Conservation (phyloP, 2,329 filamentous ascomycete species). For the Colletotrichum spaethianum region DNA sequence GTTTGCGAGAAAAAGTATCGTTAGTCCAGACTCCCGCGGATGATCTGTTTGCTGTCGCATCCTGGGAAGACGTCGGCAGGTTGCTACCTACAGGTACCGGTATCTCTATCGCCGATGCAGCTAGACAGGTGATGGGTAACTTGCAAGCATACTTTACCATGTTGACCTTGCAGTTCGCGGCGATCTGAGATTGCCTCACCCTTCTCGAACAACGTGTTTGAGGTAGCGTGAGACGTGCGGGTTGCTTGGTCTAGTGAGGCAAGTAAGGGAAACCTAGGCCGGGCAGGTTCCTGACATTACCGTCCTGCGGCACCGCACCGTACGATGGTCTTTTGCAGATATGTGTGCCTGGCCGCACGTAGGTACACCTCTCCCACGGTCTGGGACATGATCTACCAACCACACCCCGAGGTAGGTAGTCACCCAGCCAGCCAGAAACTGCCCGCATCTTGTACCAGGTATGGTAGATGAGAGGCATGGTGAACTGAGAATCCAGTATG, state of each 20-base stretch:
- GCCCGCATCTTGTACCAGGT: background rate
- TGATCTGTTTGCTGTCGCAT: conserved; percentile 22
- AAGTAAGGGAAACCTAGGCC: background rate
- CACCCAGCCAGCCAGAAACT: background rate
- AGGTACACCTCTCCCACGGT: background rate
- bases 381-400: background rate
- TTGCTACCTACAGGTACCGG: background rate
- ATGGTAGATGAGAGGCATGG: background rate
- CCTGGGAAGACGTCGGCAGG: conserved; percentile 18
- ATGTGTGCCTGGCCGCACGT: background rate
- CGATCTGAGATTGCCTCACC: background rate
- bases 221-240: background rate
- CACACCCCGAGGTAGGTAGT: background rate
- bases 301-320: background rate
- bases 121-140: background rate
- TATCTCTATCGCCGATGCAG: background rate
- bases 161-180: background rate
- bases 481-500: background rate
- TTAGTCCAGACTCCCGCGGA: background rate
- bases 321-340: background rate
- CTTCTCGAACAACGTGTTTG: background rate
- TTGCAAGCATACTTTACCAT: background rate
- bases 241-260: background rate
- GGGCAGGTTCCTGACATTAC: background rate
- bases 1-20: background rate